Evolutionary conservation across 176 grass and related monocot species (phyloP), one percentile per base, ranked within the genome.

Genomic region (Zizania latifolia): DNA sequence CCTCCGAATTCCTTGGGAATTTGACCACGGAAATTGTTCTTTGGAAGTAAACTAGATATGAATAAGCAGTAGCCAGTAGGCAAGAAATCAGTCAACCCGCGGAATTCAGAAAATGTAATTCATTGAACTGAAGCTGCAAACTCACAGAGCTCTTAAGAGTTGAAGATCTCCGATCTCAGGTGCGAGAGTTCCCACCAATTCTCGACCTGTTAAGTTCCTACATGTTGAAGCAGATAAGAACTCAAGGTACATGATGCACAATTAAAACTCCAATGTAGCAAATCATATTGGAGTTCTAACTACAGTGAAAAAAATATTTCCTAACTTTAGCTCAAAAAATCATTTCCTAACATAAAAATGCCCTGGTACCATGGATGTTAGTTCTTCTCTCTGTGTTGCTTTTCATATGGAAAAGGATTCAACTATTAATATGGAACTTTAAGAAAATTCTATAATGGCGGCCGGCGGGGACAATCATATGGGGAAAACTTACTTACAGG

Each of bases 1-100:
- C 56, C 56, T 86, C 84, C 71, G 59, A 98, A 91, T 55, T 98
- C 94, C 79, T 77, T 89, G 29, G 94, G 94, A 46, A 98, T 94
- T 62, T 53, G 4, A 26, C 91, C 91, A 53, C 21, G 62, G 53
- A 98, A 98, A 63, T 86, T 75, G 70, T 98, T 98, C 54, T 82
- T 85, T 0, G 55, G 78, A 66, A 94, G 91, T 32, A 94, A 62
- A 72, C 91, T 98, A 78, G 6, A 51, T 8, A 91, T 16, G 78
- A 63, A 80, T n/a, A 58, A 85, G 48, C 13, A 68, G 23, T 56
- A 76, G 44, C 50, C 13, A 68, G 23, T 56, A 76, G 44, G 11
- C 8, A 66, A 44, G n/a, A 68, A 45, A 32, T 29, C 37, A 76
- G 67, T 29, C 11, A 1, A 17, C 64, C 28, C 2, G n/a, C 13